Percentiles rank a stretch among this genome's conserved stretches.
phyloP scores from a whole-genome alignment of 2,329 filamentous ascomycete genomes.

The Xylaria sp. region DNA sequence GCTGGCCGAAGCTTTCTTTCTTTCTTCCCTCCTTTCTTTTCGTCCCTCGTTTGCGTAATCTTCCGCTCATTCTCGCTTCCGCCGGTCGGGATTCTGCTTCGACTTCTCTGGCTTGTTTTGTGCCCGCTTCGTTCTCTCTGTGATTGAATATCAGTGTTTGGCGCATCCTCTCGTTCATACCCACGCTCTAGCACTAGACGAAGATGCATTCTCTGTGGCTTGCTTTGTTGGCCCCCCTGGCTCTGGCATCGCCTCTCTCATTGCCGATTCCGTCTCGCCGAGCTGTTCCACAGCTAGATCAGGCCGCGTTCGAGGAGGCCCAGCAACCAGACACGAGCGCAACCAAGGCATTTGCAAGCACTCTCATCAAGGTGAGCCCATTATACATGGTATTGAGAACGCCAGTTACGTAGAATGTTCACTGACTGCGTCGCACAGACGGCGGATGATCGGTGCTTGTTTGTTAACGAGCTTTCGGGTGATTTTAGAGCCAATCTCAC shows the following conservation, averaged over 20 bases:
- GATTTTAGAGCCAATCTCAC: constrained; percentile 53
- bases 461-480: constrained; percentile 50
- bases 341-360: constrained; percentile 47
- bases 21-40: background rate
- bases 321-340: constrained; percentile 51
- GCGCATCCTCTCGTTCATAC: constrained; percentile 3
- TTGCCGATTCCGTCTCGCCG: constrained; percentile 19
- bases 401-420: background rate
- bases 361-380: constrained; percentile 47
- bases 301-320: constrained; percentile 49
- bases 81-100: constrained; percentile 23
- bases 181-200: background rate
- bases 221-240: constrained; percentile 19
- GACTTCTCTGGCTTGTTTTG: background rate
- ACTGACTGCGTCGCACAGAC: constrained; percentile 40
- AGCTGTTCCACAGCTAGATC: constrained; percentile 45
- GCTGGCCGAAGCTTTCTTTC: constrained; percentile 8
- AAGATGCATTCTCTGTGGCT: constrained; percentile 16
- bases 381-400: background rate
- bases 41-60: background rate
- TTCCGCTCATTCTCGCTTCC: constrained; percentile 17
- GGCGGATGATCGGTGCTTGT: constrained; percentile 49
- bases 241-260: constrained; percentile 21
- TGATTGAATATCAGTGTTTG: background rate
- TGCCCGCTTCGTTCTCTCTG: constrained; percentile 3